A percentile compares a stretch with the other conserved stretches of the same genome.
phyloP scores from a whole-genome alignment of 306 rosid species.

The Ziziphus jujuba region DNA sequence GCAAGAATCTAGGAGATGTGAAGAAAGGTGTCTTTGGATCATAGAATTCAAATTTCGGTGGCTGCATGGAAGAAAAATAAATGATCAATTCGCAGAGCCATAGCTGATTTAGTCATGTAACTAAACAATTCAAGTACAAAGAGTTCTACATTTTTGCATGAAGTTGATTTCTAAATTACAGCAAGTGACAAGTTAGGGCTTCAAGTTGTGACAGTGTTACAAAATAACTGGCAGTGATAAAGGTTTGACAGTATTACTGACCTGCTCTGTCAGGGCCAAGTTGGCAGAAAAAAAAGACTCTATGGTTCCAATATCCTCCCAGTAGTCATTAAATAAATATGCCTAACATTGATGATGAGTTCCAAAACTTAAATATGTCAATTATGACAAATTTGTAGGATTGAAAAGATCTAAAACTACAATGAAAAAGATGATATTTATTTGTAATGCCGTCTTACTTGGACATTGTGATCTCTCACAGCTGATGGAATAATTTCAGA shows the following conservation, averaged over 20 bases:
- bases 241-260: constrained; percentile 10
- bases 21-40: constrained; percentile 96
- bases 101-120: neutral
- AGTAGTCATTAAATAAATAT: constrained; percentile 87
- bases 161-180: too few relatives aligned
- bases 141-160: neutral
- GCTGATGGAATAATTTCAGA: constrained; percentile 96
- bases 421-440: neutral
- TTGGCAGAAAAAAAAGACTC: constrained; percentile 90
- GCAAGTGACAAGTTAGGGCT: neutral
- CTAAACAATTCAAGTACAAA: neutral
- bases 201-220: neutral
- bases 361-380: constrained; percentile 7
- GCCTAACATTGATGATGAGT: constrained; percentile 56
- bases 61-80: constrained; percentile 43
- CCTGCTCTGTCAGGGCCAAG: constrained; percentile 94
- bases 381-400: neutral
- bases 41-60: constrained; percentile 81
- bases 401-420: constrained; percentile 1
- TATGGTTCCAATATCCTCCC: constrained; percentile 98
- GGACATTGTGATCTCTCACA: constrained; percentile 79
- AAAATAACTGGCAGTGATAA: too few relatives aligned
- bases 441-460: constrained; percentile 47
- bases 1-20: constrained; percentile 95
- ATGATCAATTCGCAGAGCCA: constrained; percentile 25